Base-by-base conservation (phyloP, 148 eudicot species). In the Dianthus caryophyllus region DNA sequence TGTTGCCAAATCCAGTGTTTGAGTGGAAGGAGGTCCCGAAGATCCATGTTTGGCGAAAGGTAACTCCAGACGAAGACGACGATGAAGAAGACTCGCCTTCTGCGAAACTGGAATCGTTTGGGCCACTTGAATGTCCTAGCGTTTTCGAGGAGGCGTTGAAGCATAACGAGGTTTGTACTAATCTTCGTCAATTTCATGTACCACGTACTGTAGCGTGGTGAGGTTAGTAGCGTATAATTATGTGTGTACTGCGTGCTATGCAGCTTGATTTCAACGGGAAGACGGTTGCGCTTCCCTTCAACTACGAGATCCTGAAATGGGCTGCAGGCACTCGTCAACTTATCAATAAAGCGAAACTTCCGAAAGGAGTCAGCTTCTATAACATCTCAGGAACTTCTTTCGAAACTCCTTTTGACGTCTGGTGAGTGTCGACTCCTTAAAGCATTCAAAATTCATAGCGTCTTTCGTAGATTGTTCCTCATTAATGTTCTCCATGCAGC, bases 331-430 rank as follows among this genome's bases (percentile, higher is more conserved):
- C 98, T 69, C 88, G 92, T 49, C 46, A 77, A 61, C 73, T 94
- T 54, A 81, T 94, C 54, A 73, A 82, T 67, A 76, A 79, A 68
- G 87, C 88, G 21, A 76, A 84, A 62, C 77, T 86, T 33, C 97
- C 92, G 0, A 61, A 81, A 71, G 96, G 97, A 48, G 78, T 94
- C 64, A 69, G 79, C 6, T 94, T 94, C 67, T 90, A 84, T 62
- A 94, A 82, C 86, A 84, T 94, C 46, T 90, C 79, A 50, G 98
- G 98, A 68, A 90, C 87, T 72, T 90, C 92, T 25, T 83, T 72
- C 26, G 97, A 90, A 61, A 88, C 97, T 59, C 97, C 98, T 71
- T 94, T 88, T 73, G 90, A 94, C 82, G 97, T 94, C 77, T 75
- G 96, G 98, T 94, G 80, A 55, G 92, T 78, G 31, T 12, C 56